These are phyloP conservation scores for Venturia oleaginea DNA, from an alignment of 2,329 filamentous ascomycete species.

Conservation along the genomic window DNA sequence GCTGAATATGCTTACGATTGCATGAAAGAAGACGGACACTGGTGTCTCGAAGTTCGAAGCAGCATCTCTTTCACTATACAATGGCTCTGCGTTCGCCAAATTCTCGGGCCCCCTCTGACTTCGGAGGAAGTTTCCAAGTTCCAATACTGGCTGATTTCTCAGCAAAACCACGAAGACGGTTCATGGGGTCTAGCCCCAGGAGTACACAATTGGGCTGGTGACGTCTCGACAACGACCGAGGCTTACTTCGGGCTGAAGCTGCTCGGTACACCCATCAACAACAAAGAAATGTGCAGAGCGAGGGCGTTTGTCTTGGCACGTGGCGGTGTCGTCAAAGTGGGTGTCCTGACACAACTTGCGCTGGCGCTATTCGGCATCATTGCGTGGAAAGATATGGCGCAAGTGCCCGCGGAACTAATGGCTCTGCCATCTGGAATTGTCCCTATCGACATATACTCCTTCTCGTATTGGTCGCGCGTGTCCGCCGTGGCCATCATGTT, in stretches of 20 bases:
- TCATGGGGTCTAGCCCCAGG: slow-evolving; percentile 10
- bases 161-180: slow-evolving; percentile 6
- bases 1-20: neutral
- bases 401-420: neutral
- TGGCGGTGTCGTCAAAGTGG: neutral
- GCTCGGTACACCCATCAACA: neutral
- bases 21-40: neutral
- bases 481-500: neutral
- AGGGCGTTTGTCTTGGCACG: neutral
- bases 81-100: neutral
- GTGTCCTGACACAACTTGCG: slow-evolving; percentile 1
- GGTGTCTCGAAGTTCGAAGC: neutral
- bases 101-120: neutral
- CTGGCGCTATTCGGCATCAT: slow-evolving; percentile 6
- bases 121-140: neutral
- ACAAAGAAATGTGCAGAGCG: neutral
- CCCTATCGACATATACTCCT: slow-evolving; percentile 1
- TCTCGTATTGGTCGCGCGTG: neutral
- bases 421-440: neutral
- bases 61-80: neutral
- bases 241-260: slow-evolving; percentile 6
- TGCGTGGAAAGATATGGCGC: neutral
- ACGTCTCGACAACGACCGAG: slow-evolving; percentile 1
- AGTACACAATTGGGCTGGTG: neutral
- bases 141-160: neutral